Evolutionary conservation across 345 rosid species (phyloP).

Genomic region (Populus tremula): DNA sequence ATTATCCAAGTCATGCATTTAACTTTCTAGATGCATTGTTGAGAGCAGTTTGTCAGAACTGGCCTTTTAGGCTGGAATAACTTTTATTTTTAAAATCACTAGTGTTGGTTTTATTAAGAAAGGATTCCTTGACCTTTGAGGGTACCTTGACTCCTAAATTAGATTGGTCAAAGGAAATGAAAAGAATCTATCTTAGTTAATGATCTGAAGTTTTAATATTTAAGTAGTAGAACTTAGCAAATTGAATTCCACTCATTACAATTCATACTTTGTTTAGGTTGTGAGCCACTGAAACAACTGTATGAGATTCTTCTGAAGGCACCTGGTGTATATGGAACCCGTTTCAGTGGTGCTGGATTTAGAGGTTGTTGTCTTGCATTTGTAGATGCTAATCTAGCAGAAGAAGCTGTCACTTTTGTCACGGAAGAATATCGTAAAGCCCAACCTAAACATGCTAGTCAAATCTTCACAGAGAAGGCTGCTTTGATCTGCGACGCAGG

Average conservation of each 20-base stretch:
- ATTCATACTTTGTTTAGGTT: conserved; percentile 39
- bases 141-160: background rate
- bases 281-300: conserved; percentile 74
- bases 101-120: background rate
- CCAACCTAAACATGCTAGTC: conserved; percentile 63
- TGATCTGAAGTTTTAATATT: too few relatives aligned
- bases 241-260: too few relatives aligned
- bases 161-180: too few relatives aligned
- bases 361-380: conserved; percentile 88
- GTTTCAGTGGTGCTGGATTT: conserved; percentile 94
- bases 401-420: conserved; percentile 62
- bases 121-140: background rate
- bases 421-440: conserved; percentile 51
- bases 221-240: too few relatives aligned
- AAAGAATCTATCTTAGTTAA: too few relatives aligned
- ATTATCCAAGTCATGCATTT: too few relatives aligned
- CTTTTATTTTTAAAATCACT: conserved; percentile 10
- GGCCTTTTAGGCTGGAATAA: conserved; percentile 6
- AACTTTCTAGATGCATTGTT: background rate
- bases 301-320: conserved; percentile 55
- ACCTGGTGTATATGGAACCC: conserved; percentile 78
- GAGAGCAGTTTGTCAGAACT: background rate
- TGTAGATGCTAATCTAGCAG: conserved; percentile 55
- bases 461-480: conserved; percentile 39
- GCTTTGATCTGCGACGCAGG: conserved; percentile 73